Evolutionary conservation across 2,329 filamentous ascomycete species (phyloP).

Genomic region (Claviceps lovelessii): DNA sequence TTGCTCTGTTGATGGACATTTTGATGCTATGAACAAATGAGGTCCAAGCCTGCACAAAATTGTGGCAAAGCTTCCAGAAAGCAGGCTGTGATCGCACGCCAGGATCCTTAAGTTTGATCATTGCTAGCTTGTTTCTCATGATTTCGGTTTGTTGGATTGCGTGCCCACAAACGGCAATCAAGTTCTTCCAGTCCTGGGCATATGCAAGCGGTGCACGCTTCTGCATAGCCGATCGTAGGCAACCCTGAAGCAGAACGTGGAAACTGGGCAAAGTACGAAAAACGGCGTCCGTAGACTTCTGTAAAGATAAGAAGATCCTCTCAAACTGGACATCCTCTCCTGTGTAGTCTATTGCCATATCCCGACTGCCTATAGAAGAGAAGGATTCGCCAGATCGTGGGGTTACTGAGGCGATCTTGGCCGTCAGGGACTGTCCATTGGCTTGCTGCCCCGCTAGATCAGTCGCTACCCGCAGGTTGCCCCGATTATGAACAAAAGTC

Average conservation of each 20-base stretch:
- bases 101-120: slow-evolving; percentile 75
- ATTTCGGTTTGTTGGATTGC: slow-evolving; percentile 61
- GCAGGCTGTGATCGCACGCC: slow-evolving; percentile 49
- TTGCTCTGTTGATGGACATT: slow-evolving; percentile 34
- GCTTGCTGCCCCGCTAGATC: slow-evolving; percentile 34
- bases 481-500: slow-evolving; percentile 32
- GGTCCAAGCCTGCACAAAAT: slow-evolving; percentile 56
- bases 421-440: slow-evolving; percentile 35
- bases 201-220: slow-evolving; percentile 44
- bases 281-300: slow-evolving; percentile 58
- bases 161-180: slow-evolving; percentile 57
- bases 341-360: slow-evolving; percentile 44
- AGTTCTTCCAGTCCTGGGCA: slow-evolving; percentile 50
- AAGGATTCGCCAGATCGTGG: slow-evolving; percentile 77
- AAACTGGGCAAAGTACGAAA: slow-evolving; percentile 57
- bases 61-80: slow-evolving; percentile 60
- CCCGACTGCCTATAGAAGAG: slow-evolving; percentile 33
- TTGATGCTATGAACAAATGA: slow-evolving; percentile 50
- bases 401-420: slow-evolving; percentile 46
- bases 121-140: slow-evolving; percentile 57
- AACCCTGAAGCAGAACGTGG: slow-evolving; percentile 49
- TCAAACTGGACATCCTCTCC: slow-evolving; percentile 76
- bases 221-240: slow-evolving; percentile 48
- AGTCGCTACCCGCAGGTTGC: slow-evolving; percentile 41
- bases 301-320: slow-evolving; percentile 62